Conservation (phyloP, 179 eudicot species). For the Actinidia arguta region DNA sequence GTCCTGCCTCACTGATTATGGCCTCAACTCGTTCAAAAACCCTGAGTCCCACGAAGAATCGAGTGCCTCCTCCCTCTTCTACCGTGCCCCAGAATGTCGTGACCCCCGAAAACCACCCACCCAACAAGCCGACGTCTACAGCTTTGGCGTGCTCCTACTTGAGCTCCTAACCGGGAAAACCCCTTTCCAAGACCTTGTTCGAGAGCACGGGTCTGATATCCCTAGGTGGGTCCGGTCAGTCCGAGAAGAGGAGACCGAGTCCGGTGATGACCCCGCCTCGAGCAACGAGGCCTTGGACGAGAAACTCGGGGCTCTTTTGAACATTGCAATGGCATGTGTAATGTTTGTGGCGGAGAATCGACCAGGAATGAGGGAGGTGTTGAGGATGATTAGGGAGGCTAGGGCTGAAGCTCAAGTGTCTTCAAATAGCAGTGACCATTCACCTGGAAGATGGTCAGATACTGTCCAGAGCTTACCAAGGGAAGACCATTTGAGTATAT, state of each 20-base stretch:
- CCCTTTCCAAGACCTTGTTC: slow-evolving; percentile 89
- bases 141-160: slow-evolving; percentile 83
- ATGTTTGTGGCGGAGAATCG: slow-evolving; percentile 55
- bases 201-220: slow-evolving; percentile 83
- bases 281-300: slow-evolving; percentile 87
- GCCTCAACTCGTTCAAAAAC: slow-evolving; percentile 68
- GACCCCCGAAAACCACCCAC: slow-evolving; percentile 51
- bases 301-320: slow-evolving; percentile 76
- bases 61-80: slow-evolving; percentile 81
- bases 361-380: slow-evolving; percentile 73
- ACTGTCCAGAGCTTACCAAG: slow-evolving; percentile 91
- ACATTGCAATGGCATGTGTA: slow-evolving; percentile 83
- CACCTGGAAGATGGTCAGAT: slow-evolving; percentile 98
- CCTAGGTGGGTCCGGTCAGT: slow-evolving; percentile 83
- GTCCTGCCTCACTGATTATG: slow-evolving; percentile 93
- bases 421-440: slow-evolving; percentile 90
- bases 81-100: slow-evolving; percentile 88
- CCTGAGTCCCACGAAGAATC: slow-evolving; percentile 71
- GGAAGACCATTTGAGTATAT: slow-evolving; percentile 79
- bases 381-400: slow-evolving; percentile 83
- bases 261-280: slow-evolving; percentile 75
- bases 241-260: slow-evolving; percentile 86
- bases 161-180: slow-evolving; percentile 94
- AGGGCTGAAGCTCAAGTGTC: slow-evolving; percentile 85
- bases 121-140: slow-evolving; percentile 79